A percentile compares a stretch with the other conserved stretches of the same genome.
These are phyloP conservation scores for Solanum bulbocastanum DNA, from an alignment of 257 asterid genomes.

Conservation along the genomic window DNA sequence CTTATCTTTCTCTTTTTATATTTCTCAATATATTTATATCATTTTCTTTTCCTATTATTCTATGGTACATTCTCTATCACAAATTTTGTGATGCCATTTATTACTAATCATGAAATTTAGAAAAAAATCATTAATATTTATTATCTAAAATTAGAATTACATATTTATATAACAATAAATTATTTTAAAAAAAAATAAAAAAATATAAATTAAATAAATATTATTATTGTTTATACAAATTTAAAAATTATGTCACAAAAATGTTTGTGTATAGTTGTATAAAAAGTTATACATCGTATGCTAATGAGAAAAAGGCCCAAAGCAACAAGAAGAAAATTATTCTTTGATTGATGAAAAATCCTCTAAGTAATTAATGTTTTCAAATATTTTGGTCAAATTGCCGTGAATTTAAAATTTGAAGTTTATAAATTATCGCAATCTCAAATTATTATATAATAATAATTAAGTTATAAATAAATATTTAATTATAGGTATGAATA, in stretches of 20 bases:
- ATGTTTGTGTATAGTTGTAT: neutral
- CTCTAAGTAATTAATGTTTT: neutral
- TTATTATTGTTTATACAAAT: too few species aligned
- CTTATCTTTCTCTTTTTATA: neutral
- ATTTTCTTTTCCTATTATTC: neutral
- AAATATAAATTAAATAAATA: too few species aligned
- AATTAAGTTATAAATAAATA: too few species aligned
- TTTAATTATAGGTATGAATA: neutral
- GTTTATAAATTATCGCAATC: neutral
- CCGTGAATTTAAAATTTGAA: neutral
- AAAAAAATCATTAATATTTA: neutral
- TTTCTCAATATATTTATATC: neutral
- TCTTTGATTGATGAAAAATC: too few species aligned
- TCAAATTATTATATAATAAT: neutral
- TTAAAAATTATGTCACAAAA: too few species aligned
- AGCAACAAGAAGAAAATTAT: too few species aligned
- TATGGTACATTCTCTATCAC: neutral
- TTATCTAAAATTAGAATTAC: neutral
- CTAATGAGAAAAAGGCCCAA: too few species aligned
- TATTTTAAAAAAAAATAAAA: too few species aligned
- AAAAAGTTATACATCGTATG: neutral
- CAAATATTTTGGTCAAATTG: too few species aligned
- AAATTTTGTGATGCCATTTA: neutral
- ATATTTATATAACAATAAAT: neutral
- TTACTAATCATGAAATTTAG: neutral